A percentile compares a stretch with the other conserved stretches of the same genome.
Conservation (phyloP, 2,329 filamentous ascomycete genomes). For the Exophiala lecanii-corni region DNA sequence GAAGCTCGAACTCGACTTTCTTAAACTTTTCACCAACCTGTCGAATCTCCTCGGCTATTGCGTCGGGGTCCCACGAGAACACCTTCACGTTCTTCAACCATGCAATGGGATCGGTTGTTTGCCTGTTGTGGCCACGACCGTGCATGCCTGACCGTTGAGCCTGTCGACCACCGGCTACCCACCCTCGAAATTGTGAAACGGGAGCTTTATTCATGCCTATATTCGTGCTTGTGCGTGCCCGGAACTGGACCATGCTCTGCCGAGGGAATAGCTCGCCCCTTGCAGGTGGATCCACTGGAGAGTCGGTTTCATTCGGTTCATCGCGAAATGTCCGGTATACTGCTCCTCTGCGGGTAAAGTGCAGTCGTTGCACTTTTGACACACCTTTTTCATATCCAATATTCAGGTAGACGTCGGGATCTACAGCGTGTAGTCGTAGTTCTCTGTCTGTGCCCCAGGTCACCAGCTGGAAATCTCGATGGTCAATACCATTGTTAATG, state of each 20-base stretch:
- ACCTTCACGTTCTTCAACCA: constrained; percentile 65
- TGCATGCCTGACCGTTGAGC: constrained; percentile 46
- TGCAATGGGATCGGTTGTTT: constrained; percentile 54
- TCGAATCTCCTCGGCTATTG: constrained; percentile 57
- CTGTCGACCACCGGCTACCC: constrained; percentile 43
- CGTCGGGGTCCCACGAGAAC: constrained; percentile 49
- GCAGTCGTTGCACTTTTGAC: constrained; percentile 59
- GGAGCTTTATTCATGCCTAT: constrained; percentile 47
- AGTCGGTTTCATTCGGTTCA: constrained; percentile 55
- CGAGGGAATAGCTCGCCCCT: constrained; percentile 25
- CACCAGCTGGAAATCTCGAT: constrained; percentile 86
- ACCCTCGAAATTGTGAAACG: constrained; percentile 44
- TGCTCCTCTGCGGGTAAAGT: constrained; percentile 76
- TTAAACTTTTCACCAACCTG: constrained; percentile 57
- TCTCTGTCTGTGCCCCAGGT: constrained; percentile 88
- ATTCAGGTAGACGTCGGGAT: constrained; percentile 58
- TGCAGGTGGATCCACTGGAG: constrained; percentile 16
- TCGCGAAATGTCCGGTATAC: constrained; percentile 80
- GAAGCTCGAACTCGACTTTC: constrained; percentile 56
- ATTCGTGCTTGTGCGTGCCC: constrained; percentile 34
- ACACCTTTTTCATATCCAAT: constrained; percentile 71
- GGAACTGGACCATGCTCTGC: constrained; percentile 17
- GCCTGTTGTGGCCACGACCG: constrained; percentile 42
- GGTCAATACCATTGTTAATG: constrained; percentile 64
- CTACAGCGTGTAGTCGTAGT: constrained; percentile 70